Evolutionary conservation across 2,329 filamentous ascomycete species (phyloP), one percentile per base, ranked within the genome.

Genomic region (Ophidiomyces ophidiicola): DNA sequence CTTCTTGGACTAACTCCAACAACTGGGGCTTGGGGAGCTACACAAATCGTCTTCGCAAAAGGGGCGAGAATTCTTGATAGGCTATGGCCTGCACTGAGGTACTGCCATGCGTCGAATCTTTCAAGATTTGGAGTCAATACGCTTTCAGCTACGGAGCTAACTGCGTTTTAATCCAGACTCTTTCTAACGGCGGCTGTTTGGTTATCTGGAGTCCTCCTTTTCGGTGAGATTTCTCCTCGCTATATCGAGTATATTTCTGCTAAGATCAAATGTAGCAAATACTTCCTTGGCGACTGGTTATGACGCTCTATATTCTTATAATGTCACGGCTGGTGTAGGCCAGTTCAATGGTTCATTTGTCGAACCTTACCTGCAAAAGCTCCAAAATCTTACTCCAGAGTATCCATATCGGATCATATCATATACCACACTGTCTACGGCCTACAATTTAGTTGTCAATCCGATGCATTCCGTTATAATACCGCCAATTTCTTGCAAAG

Each of bases 271-370:
- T 2, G 4, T 11, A 36, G 33, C 33, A 25, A 36, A 36, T 8
- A 36, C 33, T 12, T 36, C 23, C n/a, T 18, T 36, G 21, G 19
- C 19, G 5, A 36, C 23, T 14, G 33, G 23, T 18, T 36, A 36
- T 20, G 23, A 36, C 12, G 15, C 33, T 18, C 21, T 36, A 17
- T 26, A 36, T 26, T 18, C 23, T 11, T 36, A 36, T 15, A 18
- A 36, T 26, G 33, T 18, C 6, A 36, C 33, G 5, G 33, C 33
- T 18, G 33, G 33, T 11, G 33, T 36, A n/a, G 21, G 33, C 23
- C 12, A 28, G 33, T 36, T 36, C 33, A 36, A 36, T 18, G 33
- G 33, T 14, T 36, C 33, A 4, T 36, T 25, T 11, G 33, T 36
- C 6, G 8, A 7, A 10, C 33, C 33, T 1, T 36, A 36, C 19